A percentile compares a stretch with the other conserved stretches of the same genome.
Conservation (phyloP, 495 filamentous ascomycete species). For the Annulohypoxylon bovei region DNA sequence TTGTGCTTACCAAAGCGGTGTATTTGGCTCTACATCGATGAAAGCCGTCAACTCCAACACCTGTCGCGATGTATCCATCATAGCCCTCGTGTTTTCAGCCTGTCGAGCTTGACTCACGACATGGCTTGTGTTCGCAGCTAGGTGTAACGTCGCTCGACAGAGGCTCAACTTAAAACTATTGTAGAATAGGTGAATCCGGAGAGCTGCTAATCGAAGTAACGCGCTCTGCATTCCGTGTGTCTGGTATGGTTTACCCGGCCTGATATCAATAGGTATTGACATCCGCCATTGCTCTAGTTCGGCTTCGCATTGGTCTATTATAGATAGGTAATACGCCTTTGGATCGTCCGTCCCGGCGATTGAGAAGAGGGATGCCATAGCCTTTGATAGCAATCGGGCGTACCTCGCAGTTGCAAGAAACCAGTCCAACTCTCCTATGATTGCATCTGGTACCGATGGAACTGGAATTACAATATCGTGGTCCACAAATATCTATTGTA, state of each 20-base stretch:
- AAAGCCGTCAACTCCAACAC: slow-evolving; percentile 49
- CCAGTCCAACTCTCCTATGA: slow-evolving; percentile 48
- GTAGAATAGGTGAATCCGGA: slow-evolving; percentile 38
- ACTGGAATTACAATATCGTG: slow-evolving; percentile 49
- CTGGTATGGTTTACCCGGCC: slow-evolving; percentile 37
- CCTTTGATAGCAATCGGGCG: slow-evolving; percentile 44
- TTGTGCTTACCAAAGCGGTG: slow-evolving; percentile 46
- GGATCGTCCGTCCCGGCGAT: slow-evolving; percentile 44
- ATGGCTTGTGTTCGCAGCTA: slow-evolving; percentile 25
- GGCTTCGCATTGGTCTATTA: slow-evolving; percentile 42
- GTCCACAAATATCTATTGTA: slow-evolving; percentile 37
- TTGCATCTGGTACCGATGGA: slow-evolving; percentile 45
- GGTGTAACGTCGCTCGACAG: slow-evolving; percentile 45
- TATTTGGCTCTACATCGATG: slow-evolving; percentile 47
- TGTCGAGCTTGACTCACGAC: slow-evolving; percentile 26
- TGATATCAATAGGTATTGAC: slow-evolving; percentile 41
- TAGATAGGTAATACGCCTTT: slow-evolving; percentile 25
- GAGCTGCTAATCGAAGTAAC: slow-evolving; percentile 8
- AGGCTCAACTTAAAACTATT: slow-evolving; percentile 47
- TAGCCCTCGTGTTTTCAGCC: slow-evolving; percentile 26
- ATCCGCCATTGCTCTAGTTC: slow-evolving; percentile 48
- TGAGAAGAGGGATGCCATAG: slow-evolving; percentile 49
- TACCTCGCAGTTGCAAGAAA: slow-evolving; percentile 43
- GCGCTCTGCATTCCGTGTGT: slow-evolving; percentile 16
- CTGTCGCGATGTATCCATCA: slow-evolving; percentile 41